A percentile compares a stretch with the other conserved stretches of the same genome.
Conservation (phyloP, 176 grass and related monocot species). For the Oryza brachyantha region DNA sequence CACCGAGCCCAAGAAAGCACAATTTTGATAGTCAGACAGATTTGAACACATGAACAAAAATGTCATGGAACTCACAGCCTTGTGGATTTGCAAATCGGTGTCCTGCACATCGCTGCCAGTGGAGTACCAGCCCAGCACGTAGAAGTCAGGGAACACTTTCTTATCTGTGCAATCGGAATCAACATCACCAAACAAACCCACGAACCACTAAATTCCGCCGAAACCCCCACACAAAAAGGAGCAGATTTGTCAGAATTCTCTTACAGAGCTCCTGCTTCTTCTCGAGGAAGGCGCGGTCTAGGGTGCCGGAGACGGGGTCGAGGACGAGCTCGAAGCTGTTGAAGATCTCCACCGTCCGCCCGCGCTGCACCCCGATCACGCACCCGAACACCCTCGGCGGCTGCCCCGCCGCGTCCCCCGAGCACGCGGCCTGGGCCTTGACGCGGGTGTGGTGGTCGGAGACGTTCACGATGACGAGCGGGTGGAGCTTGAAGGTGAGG, state of each 20-base stretch:
- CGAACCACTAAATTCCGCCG: conserved; percentile 20
- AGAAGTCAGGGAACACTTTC: conserved; percentile 96
- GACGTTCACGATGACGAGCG: conserved; percentile 93
- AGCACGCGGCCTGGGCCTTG: conserved; percentile 70
- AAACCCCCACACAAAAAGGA: not conserved
- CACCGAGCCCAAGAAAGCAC: not conserved
- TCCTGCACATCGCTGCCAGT: conserved; percentile 93
- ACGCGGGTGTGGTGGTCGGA: conserved; percentile 98
- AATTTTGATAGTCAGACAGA: conserved; percentile 4
- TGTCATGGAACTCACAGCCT: conserved; percentile 63
- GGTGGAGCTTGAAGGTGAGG: conserved; percentile 98
- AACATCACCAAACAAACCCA: conserved; percentile 25
- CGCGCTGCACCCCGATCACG: conserved; percentile 94
- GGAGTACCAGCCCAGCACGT: conserved; percentile 95
- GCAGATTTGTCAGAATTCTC: not conserved
- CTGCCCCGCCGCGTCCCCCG: conserved; percentile 12
- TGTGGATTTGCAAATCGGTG: conserved; percentile 86
- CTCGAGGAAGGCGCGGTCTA: conserved; percentile 93
- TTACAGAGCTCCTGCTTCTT: conserved; percentile 99
- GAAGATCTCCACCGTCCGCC: conserved; percentile 96
- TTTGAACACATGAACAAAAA: conserved; percentile 15
- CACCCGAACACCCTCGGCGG: conserved; percentile 78
- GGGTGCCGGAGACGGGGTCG: conserved; percentile 72
- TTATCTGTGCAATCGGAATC: conserved; percentile 67
- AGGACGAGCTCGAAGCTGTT: conserved; percentile 99